phyloP scores from a whole-genome alignment of 148 eudicot genomes.

The Rhododendron ferrugineum region DNA sequence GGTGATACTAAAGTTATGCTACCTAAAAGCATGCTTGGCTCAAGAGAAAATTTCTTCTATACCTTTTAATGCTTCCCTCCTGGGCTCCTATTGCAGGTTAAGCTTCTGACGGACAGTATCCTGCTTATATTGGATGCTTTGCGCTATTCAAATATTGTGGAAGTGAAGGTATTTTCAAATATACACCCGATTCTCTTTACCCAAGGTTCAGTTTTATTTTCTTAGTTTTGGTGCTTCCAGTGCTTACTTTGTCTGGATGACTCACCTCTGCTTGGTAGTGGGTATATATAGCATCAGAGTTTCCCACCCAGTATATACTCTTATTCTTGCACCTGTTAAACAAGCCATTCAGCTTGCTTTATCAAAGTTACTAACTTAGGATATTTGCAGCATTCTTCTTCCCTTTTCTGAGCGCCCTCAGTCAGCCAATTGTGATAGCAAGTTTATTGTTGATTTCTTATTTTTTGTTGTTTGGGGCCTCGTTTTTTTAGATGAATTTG shows the following conservation, averaged over 20 bases:
- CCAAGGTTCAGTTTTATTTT: not conserved
- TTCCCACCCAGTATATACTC: not conserved
- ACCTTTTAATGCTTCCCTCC: not conserved
- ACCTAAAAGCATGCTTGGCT: not conserved
- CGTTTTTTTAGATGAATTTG: not conserved
- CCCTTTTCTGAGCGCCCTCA: not conserved
- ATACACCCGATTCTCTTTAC: not conserved
- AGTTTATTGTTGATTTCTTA: not conserved
- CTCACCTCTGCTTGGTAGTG: not conserved
- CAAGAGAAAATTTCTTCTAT: not conserved
- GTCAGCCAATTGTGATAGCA: not conserved
- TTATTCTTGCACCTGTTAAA: not conserved
- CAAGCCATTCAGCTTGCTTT: not conserved
- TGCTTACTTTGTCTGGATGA: not conserved
- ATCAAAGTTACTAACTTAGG: not conserved
- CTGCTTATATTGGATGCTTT: constrained; percentile 61
- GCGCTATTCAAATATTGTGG: constrained; percentile 52
- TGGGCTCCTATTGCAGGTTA: constrained; percentile 42
- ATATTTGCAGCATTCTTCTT: not conserved
- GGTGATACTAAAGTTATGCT: not conserved
- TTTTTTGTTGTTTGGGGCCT: not conserved
- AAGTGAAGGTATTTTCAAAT: constrained; percentile 51
- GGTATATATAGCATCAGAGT: not conserved
- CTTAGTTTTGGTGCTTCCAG: not conserved
- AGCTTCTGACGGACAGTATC: constrained; percentile 48